phyloP scores from a whole-genome alignment of 352 stramenopile genomes.

The Phytophthora nicotianae region DNA sequence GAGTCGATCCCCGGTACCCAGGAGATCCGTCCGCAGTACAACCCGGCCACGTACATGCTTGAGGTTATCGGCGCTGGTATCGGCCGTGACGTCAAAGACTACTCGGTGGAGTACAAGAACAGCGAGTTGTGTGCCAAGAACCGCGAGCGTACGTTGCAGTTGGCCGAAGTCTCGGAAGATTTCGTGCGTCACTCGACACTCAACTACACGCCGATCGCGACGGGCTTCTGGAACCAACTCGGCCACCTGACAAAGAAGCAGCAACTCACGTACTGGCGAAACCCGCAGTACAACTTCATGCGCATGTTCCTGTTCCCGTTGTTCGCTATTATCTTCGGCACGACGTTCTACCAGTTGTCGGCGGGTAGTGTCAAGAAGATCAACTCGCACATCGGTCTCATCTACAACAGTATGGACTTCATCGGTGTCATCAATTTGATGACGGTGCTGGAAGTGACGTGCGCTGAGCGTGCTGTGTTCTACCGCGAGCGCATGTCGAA shows the following conservation, averaged over 20 bases:
- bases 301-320: conserved; percentile 57
- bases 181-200: conserved; percentile 52
- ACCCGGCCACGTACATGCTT: conserved; percentile 21
- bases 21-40: conserved; percentile 26
- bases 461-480: neutral
- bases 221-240: conserved; percentile 48
- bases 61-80: conserved; percentile 22
- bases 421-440: neutral
- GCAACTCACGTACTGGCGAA: conserved; percentile 54
- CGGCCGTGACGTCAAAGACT: conserved; percentile 23
- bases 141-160: conserved; percentile 20
- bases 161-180: conserved; percentile 27
- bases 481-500: conserved; percentile 5
- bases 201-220: conserved; percentile 54
- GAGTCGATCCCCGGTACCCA: conserved; percentile 70
- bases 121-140: conserved; percentile 41
- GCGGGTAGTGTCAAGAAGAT: conserved; percentile 20
- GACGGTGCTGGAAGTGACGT: neutral
- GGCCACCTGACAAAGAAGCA: conserved; percentile 40
- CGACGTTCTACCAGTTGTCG: conserved; percentile 5
- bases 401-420: conserved; percentile 69
- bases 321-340: conserved; percentile 55
- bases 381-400: conserved; percentile 66
- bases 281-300: conserved; percentile 62
- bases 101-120: conserved; percentile 31